A percentile compares a stretch with the other conserved stretches of the same genome.
These are phyloP conservation scores for Ustilago bromivora DNA, from an alignment of 1,284 basidiomycete species.

Conservation along the genomic window DNA sequence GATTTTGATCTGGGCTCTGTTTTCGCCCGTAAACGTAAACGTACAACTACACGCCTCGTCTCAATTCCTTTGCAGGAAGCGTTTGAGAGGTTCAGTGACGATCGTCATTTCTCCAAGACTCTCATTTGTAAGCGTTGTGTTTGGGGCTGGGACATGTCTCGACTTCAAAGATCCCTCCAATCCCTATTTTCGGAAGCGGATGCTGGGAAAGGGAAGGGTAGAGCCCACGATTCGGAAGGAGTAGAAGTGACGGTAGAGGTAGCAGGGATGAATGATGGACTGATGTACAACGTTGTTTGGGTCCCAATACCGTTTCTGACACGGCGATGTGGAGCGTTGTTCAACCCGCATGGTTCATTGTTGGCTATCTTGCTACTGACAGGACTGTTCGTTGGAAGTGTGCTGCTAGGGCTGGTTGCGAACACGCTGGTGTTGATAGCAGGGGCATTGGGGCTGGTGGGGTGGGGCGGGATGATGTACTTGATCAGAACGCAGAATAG, in stretches of 20 bases:
- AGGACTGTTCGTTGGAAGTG: neutral
- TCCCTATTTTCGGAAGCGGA: neutral
- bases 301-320: slow-evolving; percentile 12
- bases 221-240: neutral
- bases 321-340: neutral
- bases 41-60: slow-evolving; percentile 16
- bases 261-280: slow-evolving; percentile 8
- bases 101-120: slow-evolving; percentile 39
- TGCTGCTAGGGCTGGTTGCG: slow-evolving; percentile 71
- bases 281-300: slow-evolving; percentile 39
- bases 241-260: slow-evolving; percentile 18
- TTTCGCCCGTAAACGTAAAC: slow-evolving; percentile 12
- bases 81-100: slow-evolving; percentile 40
- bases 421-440: slow-evolving; percentile 77
- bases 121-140: slow-evolving; percentile 16
- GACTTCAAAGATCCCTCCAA: neutral
- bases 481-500: slow-evolving; percentile 11
- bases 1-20: slow-evolving; percentile 33
- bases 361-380: neutral
- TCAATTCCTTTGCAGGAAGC: slow-evolving; percentile 30
- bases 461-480: slow-evolving; percentile 17
- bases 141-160: slow-evolving; percentile 38
- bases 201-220: slow-evolving; percentile 17
- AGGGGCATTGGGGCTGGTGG: slow-evolving; percentile 92
- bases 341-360: slow-evolving; percentile 9